Evolutionary conservation across 2,329 filamentous ascomycete species (phyloP), one percentile per base, ranked within the genome.

Genomic region (Periconia sp.): DNA sequence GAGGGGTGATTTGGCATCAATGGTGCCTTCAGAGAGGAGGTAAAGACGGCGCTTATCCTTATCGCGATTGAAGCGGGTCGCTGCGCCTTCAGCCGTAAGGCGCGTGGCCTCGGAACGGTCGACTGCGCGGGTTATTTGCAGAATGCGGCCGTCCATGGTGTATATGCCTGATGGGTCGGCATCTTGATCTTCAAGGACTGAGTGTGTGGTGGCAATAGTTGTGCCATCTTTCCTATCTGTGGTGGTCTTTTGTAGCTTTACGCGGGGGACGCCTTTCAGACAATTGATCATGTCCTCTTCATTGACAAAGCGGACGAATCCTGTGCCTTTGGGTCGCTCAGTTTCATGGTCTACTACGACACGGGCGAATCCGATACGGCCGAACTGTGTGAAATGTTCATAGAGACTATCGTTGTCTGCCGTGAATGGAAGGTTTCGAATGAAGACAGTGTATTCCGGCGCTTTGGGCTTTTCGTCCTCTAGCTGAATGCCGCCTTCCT

Each of bases 341-440:
- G 90, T 96, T 17, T 84, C 83, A 33, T 80, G 86, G 65, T 99
- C 92, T 65, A 95, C 82, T 25, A 99, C 95, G 8, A 96, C 86
- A 53, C 95, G 83, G 4, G 92, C 94, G 67, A 97, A 99, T 25
- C 92, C 83, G 26, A 96, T 77, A n/a, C 80, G 81, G 18, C 94
- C 95, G 61, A 99, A 97, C 59, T 86, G 79, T n/a, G 77, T 76
- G 63, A 99, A 99, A 67, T 96, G 92, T 36, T 85, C 79, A 64
- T 92, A 87, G 31, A 99, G 81, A 35, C 84, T 80, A 37, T 91
- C 86, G 59, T 99, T 92, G 13, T 87, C 88, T 30, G 85, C 85
- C 2, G 87, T 91, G 70, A 95, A 99, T 1, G 95, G 92, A 10
- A 99, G 76, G 65, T 99, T 99, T 54, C 94, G 89, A 58, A 99